Percentiles rank a stretch among this genome's conserved stretches.
Evolutionary conservation across 2,329 filamentous ascomycete species (phyloP).

Genomic region (Sporothrix dimorphospora): DNA sequence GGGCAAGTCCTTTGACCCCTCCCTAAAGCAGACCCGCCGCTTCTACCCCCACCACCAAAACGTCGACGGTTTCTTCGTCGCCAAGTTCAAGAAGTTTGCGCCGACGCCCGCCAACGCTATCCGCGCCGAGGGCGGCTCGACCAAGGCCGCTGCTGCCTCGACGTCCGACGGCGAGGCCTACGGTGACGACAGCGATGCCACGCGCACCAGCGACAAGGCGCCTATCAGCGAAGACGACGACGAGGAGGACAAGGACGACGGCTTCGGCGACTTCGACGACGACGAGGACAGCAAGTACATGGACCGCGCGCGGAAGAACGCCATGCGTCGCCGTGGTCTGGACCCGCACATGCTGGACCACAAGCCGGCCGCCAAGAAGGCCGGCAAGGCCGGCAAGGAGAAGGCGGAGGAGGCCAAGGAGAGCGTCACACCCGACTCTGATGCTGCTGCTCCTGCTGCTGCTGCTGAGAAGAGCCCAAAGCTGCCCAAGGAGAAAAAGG

Average conservation of each 20-base stretch:
- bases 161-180: constrained; percentile 27
- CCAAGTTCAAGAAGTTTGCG: constrained; percentile 92
- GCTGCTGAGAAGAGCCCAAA: background rate
- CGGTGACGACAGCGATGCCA: constrained; percentile 39
- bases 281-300: constrained; percentile 73
- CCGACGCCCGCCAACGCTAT: constrained; percentile 68
- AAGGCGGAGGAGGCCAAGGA: constrained; percentile 28
- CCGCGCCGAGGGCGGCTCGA: constrained; percentile 35
- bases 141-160: constrained; percentile 28
- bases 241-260: constrained; percentile 46
- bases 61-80: constrained; percentile 94
- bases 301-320: constrained; percentile 71
- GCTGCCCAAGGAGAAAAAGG: constrained; percentile 14
- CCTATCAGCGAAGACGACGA: constrained; percentile 61
- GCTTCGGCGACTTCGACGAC: constrained; percentile 75
- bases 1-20: constrained; percentile 88
- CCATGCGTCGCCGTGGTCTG: constrained; percentile 72
- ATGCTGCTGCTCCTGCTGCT: constrained; percentile 12
- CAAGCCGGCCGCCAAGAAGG: constrained; percentile 36
- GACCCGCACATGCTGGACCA: constrained; percentile 65
- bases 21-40: constrained; percentile 77
- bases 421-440: constrained; percentile 1
- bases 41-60: constrained; percentile 82
- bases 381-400: constrained; percentile 28
- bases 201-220: constrained; percentile 63